phyloP scores from a whole-genome alignment of 1,284 basidiomycete genomes.

The Melampsora americana region DNA sequence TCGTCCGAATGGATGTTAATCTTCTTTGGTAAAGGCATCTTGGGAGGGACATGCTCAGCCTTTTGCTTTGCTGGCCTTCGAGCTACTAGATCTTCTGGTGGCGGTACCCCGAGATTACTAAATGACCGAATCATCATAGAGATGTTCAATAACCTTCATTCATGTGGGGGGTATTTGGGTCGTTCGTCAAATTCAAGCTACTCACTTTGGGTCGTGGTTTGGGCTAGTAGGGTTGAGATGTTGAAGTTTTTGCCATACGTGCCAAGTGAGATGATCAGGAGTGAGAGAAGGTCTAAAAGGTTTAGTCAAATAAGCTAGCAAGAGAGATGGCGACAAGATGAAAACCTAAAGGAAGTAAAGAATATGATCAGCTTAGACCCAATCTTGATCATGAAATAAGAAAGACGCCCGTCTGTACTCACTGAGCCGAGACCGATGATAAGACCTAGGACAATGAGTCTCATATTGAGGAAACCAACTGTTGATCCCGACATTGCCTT shows the following conservation, averaged over 20 bases:
- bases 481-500: too few relatives aligned
- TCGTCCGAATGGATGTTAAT: not conserved
- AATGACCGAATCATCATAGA: not conserved
- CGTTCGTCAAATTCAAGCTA: not conserved
- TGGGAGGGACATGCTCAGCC: not conserved
- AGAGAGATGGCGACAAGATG: not conserved
- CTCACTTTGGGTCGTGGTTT: constrained; percentile 8
- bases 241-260: constrained; percentile 11
- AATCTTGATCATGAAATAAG: not conserved
- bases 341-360: not conserved
- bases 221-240: constrained; percentile 1
- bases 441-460: constrained; percentile 1
- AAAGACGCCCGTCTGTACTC: not conserved
- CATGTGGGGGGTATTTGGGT: too few relatives aligned
- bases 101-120: not conserved
- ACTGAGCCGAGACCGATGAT: not conserved
- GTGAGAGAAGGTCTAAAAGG: not conserved
- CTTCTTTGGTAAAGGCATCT: constrained; percentile 10
- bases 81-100: constrained; percentile 7
- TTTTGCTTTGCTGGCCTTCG: not conserved
- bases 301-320: not conserved
- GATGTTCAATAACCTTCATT: not conserved
- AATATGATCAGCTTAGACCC: not conserved
- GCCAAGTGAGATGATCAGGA: constrained; percentile 2
- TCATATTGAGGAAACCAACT: not conserved